phyloP scores from a whole-genome alignment of 2,329 filamentous ascomycete genomes.

The Apiospora sp. region DNA sequence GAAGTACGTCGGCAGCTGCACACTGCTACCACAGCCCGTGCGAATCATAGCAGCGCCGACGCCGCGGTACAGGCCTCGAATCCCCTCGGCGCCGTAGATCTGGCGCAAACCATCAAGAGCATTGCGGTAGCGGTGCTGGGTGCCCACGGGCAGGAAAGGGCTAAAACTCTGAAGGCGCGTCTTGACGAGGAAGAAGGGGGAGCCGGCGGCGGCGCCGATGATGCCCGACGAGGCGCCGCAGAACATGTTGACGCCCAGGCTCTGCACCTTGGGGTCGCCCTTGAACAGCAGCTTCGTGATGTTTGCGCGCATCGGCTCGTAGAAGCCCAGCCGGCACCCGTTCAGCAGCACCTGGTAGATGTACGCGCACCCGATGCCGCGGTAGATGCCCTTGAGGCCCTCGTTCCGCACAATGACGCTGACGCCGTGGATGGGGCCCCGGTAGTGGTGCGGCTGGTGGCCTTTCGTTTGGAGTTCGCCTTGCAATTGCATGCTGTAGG shows the following conservation, averaged over 20 bases:
- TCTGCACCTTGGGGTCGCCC: constrained; percentile 75
- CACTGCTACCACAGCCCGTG: constrained; percentile 93
- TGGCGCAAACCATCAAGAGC: constrained; percentile 82
- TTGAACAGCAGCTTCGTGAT: constrained; percentile 75
- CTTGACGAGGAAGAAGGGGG: constrained; percentile 97
- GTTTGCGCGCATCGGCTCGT: constrained; percentile 86
- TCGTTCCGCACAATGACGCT: constrained; percentile 91
- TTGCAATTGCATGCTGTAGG: constrained; percentile 84
- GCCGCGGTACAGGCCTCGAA: constrained; percentile 85
- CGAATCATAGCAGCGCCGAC: constrained; percentile 94
- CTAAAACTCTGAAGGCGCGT: constrained; percentile 94
- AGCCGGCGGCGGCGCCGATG: constrained; percentile 89
- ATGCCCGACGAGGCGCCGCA: constrained; percentile 89
- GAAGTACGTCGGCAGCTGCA: constrained; percentile 97
- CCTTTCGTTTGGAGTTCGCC: constrained; percentile 91
- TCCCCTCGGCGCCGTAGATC: constrained; percentile 81
- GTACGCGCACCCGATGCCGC: constrained; percentile 91
- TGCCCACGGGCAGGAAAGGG: constrained; percentile 90
- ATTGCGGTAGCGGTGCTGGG: constrained; percentile 92
- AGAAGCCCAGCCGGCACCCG: constrained; percentile 95
- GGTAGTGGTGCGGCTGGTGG: constrained; percentile 87
- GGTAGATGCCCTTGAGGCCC: constrained; percentile 83
- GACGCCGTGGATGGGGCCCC: constrained; percentile 89
- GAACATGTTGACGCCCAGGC: constrained; percentile 90
- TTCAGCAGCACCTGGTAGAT: constrained; percentile 97